phyloP scores from a whole-genome alignment of 768 basidiomycete genomes.

The Serendipita indica region DNA sequence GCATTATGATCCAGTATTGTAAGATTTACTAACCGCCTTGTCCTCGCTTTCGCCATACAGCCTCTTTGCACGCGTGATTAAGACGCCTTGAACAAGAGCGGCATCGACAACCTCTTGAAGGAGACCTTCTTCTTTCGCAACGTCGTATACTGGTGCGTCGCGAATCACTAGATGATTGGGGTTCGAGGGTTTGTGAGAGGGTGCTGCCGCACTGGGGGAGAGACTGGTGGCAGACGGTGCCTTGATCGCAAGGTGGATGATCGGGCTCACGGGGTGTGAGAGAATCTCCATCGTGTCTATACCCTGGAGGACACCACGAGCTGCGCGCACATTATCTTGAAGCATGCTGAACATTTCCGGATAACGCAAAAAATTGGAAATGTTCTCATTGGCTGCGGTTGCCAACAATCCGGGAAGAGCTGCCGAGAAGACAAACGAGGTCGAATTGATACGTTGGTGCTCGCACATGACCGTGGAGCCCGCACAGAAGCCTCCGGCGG shows the following conservation, averaged over 20 bases:
- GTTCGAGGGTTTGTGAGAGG: conserved; percentile 10
- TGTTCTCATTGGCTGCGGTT: conserved; percentile 74
- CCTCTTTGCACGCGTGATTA: conserved; percentile 73
- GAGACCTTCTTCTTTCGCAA: conserved; percentile 56
- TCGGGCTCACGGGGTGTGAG: conserved; percentile 70
- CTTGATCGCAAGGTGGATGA: conserved; percentile 71
- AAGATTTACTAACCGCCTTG: neutral
- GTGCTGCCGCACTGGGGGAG: neutral
- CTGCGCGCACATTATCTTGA: conserved; percentile 63
- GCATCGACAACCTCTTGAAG: conserved; percentile 93
- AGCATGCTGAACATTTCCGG: conserved; percentile 63
- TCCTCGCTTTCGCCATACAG: conserved; percentile 22
- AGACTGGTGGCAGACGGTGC: conserved; percentile 13
- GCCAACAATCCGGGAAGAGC: conserved; percentile 82
- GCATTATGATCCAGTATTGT: neutral
- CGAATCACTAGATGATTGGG: conserved; percentile 19
- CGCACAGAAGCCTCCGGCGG: conserved; percentile 90
- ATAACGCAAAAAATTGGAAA: conserved; percentile 58
- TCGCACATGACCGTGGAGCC: conserved; percentile 69
- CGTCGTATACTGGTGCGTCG: conserved; percentile 18
- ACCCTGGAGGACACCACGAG: conserved; percentile 69
- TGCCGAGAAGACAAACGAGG: conserved; percentile 92
- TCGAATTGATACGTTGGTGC: conserved; percentile 95
- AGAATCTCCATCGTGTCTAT: conserved; percentile 71
- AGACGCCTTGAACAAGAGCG: conserved; percentile 59